Evolutionary conservation across 2,329 filamentous ascomycete genomes (phyloP).

Genomic region (Colletotrichum phormii): DNA sequence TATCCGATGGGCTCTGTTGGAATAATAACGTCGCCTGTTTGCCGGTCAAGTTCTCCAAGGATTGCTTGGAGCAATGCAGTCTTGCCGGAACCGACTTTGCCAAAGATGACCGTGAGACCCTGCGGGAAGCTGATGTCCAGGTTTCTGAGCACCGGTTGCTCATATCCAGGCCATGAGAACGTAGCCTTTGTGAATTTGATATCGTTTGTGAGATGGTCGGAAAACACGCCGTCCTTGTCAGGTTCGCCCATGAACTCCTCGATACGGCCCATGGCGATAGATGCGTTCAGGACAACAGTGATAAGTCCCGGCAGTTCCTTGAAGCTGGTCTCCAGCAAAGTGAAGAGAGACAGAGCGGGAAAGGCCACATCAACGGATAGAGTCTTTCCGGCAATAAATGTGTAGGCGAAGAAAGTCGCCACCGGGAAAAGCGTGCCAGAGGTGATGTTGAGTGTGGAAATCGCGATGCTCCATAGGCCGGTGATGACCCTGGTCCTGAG

Average conservation of each 20-base stretch:
- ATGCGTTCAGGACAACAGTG: slow-evolving; percentile 82
- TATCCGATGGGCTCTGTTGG: slow-evolving; percentile 65
- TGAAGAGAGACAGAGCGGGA: slow-evolving; percentile 85
- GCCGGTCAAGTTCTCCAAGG: slow-evolving; percentile 75
- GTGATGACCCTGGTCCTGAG: slow-evolving; percentile 73
- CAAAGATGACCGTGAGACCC: slow-evolving; percentile 67
- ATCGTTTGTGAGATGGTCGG: slow-evolving; percentile 50
- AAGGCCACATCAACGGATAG: slow-evolving; percentile 87
- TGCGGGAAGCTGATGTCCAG: slow-evolving; percentile 59
- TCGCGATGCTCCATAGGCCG: slow-evolving; percentile 70
- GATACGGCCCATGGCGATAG: slow-evolving; percentile 84
- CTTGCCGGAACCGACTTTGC: slow-evolving; percentile 72
- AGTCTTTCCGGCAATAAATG: slow-evolving; percentile 73
- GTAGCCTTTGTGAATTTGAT: slow-evolving; percentile 72
- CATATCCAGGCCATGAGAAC: slow-evolving; percentile 83
- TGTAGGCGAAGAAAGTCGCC: slow-evolving; percentile 85
- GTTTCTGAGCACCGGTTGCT: slow-evolving; percentile 61
- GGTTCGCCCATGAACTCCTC: slow-evolving; percentile 90
- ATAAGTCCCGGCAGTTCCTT: slow-evolving; percentile 81
- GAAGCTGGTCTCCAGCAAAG: slow-evolving; percentile 78
- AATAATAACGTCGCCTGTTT: slow-evolving; percentile 59
- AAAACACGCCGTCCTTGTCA: slow-evolving; percentile 70
- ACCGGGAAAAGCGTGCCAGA: slow-evolving; percentile 83
- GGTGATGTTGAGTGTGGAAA: slow-evolving; percentile 77
- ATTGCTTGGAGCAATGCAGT: slow-evolving; percentile 70